Evolutionary conservation across 805 yeast genomes (phyloP), one percentile per base, ranked within the genome.

Genomic region (Pichia californica): DNA sequence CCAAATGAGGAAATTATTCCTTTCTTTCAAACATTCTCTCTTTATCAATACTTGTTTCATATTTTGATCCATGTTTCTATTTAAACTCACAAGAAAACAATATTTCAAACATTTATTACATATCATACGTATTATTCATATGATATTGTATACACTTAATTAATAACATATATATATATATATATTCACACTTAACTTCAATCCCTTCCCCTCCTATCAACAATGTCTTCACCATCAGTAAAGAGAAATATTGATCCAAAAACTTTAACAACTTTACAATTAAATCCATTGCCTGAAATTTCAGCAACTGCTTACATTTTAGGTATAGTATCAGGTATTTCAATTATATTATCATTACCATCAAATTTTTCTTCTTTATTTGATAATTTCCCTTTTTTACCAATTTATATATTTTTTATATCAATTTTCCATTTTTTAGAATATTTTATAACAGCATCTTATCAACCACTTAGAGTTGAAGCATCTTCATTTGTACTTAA

Each of bases 391-490:
- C 62, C 57, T 33, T 61, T 67, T 6, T 36, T 57, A 2, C 50
- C 55, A 5, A 14, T 77, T 0, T 88, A 84, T 58, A 45, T 83
- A 9, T 59, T 71, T 10, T 59, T 74, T 1, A 57, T 85, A 9
- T 60, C 82, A 3, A 23, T 71, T 0, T 93, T 91, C 64, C 98
- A 93, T 59, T 75, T 85, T 52, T 58, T 86, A 18, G 99, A 93
- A 64, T 93, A 81, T 59, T 77, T 74, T 54, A 74, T 79, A 31
- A 93, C 99, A 0, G 88, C 95, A 0, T 64, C 68, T 40, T 88
- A 70, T 63, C 88, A 91, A 56, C 70, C 79, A 3, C 60, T 68
- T 4, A 79, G 81, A 54, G 83, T 82, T 1, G 79, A 78, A 33
- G 73, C 73, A 43, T 88, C 84, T 52, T 88, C 89, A 0, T 85